phyloP scores from a whole-genome alignment of 208 protist genomes.

The Leishmania tarentolae region DNA sequence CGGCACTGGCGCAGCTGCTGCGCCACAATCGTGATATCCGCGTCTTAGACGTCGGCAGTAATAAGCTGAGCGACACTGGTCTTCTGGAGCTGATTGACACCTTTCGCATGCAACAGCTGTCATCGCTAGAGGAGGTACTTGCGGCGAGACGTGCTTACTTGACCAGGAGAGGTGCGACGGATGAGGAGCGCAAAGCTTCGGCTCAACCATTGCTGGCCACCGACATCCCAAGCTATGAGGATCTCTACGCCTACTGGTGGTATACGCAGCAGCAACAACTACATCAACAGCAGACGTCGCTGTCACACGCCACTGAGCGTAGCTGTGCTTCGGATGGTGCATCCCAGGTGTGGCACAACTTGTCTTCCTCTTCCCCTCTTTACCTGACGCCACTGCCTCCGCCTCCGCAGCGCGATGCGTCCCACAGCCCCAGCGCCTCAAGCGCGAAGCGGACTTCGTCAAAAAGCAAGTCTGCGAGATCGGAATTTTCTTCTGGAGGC shows the following conservation, averaged over 20 bases:
- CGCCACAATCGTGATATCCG: constrained; percentile 60
- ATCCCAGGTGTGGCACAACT: neutral
- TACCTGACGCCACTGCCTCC: neutral
- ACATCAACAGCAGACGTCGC: constrained; percentile 1
- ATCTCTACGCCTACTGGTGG: constrained; percentile 73
- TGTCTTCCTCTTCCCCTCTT: neutral
- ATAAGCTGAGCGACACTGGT: constrained; percentile 75
- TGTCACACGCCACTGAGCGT: neutral
- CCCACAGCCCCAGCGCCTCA: constrained; percentile 22
- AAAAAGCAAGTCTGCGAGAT: constrained; percentile 25
- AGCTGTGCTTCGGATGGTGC: neutral
- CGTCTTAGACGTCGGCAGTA: constrained; percentile 82
- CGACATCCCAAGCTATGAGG: constrained; percentile 69
- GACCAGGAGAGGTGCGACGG: constrained; percentile 48
- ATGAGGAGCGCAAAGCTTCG: constrained; percentile 52
- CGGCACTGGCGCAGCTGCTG: constrained; percentile 59
- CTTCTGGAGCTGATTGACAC: constrained; percentile 62
- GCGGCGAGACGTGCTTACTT: constrained; percentile 55
- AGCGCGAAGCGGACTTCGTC: constrained; percentile 25
- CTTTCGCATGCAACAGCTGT: constrained; percentile 73
- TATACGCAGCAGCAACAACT: constrained; percentile 31
- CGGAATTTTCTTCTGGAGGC: constrained; percentile 9
- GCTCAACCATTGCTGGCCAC: constrained; percentile 25
- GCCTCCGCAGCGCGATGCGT: constrained; percentile 19
- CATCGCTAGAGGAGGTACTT: constrained; percentile 46